Conservation (phyloP, 805 yeast species). For the Ogataea saltuana region DNA sequence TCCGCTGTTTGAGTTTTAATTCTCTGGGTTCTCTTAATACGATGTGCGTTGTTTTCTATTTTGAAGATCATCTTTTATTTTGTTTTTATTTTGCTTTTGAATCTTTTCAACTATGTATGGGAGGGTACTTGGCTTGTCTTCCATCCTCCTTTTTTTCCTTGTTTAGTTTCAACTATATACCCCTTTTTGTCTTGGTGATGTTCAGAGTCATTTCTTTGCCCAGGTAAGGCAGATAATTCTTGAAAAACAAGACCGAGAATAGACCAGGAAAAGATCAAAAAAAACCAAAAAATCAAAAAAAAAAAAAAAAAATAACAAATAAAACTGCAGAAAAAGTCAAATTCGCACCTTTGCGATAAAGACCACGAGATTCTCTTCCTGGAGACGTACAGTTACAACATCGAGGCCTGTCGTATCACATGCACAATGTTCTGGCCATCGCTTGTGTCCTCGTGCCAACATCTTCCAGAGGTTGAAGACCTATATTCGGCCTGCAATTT, state of each 20-base stretch:
- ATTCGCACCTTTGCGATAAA: background rate
- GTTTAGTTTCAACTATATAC: conserved; percentile 9
- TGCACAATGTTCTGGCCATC: conserved; percentile 39
- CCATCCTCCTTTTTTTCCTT: conserved; percentile 1
- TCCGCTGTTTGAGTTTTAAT: conserved; percentile 16
- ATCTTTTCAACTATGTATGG: conserved; percentile 8
- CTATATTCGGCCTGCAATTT: conserved; percentile 16
- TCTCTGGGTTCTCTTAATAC: conserved; percentile 17
- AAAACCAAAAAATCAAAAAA: background rate
- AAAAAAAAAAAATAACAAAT: background rate
- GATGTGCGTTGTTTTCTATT: conserved; percentile 15
- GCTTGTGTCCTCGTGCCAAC: conserved; percentile 25
- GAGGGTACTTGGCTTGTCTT: background rate
- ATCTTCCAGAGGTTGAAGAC: conserved; percentile 30
- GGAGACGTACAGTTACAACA: no score
- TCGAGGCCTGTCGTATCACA: no score
- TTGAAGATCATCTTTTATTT: conserved; percentile 4
- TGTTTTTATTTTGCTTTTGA: conserved; percentile 19
- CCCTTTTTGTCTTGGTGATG: conserved; percentile 10
- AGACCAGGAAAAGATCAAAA: no score
- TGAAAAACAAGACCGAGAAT: no score
- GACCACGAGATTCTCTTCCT: no score
- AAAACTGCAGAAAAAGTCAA: background rate
- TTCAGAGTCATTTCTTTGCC: conserved; percentile 6
- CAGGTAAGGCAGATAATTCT: no score